A percentile compares a stretch with the other conserved stretches of the same genome.
phyloP scores from a whole-genome alignment of 192 early-diverging fungal species.

The Umbelopsis sp. region DNA sequence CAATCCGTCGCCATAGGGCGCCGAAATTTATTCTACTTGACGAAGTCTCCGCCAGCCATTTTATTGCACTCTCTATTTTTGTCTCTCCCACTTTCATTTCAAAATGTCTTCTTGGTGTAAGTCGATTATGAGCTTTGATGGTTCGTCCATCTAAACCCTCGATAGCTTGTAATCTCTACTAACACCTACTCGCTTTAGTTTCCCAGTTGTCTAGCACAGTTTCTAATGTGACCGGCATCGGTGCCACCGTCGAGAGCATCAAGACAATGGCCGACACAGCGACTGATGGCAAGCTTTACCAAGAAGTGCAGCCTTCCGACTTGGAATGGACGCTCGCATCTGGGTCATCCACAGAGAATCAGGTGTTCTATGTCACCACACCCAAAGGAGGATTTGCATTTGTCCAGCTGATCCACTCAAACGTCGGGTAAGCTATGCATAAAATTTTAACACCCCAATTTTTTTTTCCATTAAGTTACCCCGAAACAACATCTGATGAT shows the following conservation, averaged over 20 bases:
- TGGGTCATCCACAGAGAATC: slow-evolving; percentile 84
- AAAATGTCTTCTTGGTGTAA: slow-evolving; percentile 9
- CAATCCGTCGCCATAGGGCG: neutral
- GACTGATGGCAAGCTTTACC: slow-evolving; percentile 43
- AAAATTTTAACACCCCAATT: neutral
- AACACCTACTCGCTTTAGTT: slow-evolving; percentile 18
- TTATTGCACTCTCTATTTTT: neutral
- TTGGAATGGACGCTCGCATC: slow-evolving; percentile 69
- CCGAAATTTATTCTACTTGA: neutral
- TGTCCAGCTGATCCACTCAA: slow-evolving; percentile 91
- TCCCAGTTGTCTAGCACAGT: slow-evolving; percentile 37
- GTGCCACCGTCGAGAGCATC: slow-evolving; percentile 27
- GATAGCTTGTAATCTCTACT: neutral
- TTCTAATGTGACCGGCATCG: slow-evolving; percentile 33
- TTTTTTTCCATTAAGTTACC: too few relatives aligned
- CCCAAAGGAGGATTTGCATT: slow-evolving; percentile 77
- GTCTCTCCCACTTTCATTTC: slow-evolving; percentile 3
- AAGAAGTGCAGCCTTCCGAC: slow-evolving; percentile 57
- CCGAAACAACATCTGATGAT: slow-evolving; percentile 10
- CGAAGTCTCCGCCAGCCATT: slow-evolving; percentile 4
- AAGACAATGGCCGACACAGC: slow-evolving; percentile 42
- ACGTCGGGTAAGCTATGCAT: slow-evolving; percentile 60
- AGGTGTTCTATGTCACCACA: slow-evolving; percentile 82
- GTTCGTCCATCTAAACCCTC: neutral
- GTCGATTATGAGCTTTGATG: neutral